These are phyloP conservation scores for Saccharum hybrid DNA, from an alignment of 202 grass and related monocot genomes.

Conservation along the genomic window DNA sequence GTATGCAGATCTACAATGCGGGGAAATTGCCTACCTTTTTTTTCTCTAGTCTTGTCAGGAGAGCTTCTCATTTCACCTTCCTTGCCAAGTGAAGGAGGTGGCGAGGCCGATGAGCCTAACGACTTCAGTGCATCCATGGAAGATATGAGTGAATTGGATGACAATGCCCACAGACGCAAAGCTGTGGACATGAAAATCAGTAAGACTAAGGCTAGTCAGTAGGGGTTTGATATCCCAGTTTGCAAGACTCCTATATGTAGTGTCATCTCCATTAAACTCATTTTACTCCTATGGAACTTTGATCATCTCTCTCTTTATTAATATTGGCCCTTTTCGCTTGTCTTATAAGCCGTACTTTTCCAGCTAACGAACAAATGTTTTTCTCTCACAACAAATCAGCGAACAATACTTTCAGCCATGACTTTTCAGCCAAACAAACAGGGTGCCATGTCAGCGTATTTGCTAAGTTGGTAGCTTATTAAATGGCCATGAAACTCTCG, in stretches of 20 bases:
- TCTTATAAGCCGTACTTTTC: too few relatives aligned
- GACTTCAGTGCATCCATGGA: constrained; percentile 3
- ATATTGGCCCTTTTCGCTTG: background rate
- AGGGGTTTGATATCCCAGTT: too few relatives aligned
- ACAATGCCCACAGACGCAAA: background rate
- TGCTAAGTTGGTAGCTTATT: too few relatives aligned
- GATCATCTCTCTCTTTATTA: background rate
- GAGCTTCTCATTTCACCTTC: constrained; percentile 63
- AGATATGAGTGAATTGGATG: background rate
- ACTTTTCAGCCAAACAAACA: too few relatives aligned
- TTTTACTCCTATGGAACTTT: background rate
- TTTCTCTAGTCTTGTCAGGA: constrained; percentile 56
- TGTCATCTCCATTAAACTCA: background rate
- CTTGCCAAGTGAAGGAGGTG: constrained; percentile 73
- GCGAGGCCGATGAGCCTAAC: constrained; percentile 68
- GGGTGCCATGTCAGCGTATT: too few relatives aligned
- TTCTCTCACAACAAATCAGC: too few relatives aligned
- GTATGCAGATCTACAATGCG: constrained; percentile 48
- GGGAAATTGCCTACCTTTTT: constrained; percentile 68
- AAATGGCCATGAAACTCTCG: too few relatives aligned
- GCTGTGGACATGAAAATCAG: background rate
- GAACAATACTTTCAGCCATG: too few relatives aligned
- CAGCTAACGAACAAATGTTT: too few relatives aligned
- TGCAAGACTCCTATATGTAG: background rate
- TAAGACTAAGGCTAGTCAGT: background rate